Evolutionary conservation across 129 eudicot species (phyloP), one percentile per base, ranked within the genome.

Genomic region (Scalesia atractyloides): DNA sequence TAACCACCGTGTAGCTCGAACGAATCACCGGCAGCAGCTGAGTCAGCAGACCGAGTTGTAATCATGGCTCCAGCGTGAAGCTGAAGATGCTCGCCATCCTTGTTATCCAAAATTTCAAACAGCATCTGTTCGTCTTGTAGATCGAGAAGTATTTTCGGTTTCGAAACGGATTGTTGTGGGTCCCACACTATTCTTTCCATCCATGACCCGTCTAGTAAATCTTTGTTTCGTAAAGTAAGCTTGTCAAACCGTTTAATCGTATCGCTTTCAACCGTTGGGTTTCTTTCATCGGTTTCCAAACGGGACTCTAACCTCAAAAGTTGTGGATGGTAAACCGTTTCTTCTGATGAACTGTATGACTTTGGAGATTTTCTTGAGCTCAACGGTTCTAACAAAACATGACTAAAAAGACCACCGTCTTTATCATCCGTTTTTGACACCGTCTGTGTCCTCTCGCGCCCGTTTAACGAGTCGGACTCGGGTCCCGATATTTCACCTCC

Each of bases 51-150:
- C 9, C 97, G 86, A 37, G 89, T 81, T 66, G 83, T 73, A 51
- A 90, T 77, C 97, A 94, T 86, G 61, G 98, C 96, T 75, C 97
- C 94, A 24, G 98, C 98, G 78, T 94, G 98, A 74, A 79, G 91
- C 76, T 79, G 88, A 56, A 94, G 87, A 77, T 86, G 85, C 44
- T 86, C 80, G 15, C 83, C 69, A 19, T 90, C 86, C 63, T 86
- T 83, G 39, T 75, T 73, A 73, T 90, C 97, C n/a, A 81, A 76
- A 74, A 94, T 51, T 84, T 94, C 98, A 79, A 94, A 94, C 64
- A 94, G 96, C 98, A 94, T 94, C 69, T 86, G 96, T 65, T 90
- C 89, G 44, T 94, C 98, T 79, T 87, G 98, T 71, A 94, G 93
- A 83, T 94, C 98, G 62, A 84, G 84, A 65, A 90, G 86, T 33